Evolutionary conservation across 257 asterid genomes (phyloP), one percentile per base, ranked within the genome.

Genomic region (Solanum boliviense): DNA sequence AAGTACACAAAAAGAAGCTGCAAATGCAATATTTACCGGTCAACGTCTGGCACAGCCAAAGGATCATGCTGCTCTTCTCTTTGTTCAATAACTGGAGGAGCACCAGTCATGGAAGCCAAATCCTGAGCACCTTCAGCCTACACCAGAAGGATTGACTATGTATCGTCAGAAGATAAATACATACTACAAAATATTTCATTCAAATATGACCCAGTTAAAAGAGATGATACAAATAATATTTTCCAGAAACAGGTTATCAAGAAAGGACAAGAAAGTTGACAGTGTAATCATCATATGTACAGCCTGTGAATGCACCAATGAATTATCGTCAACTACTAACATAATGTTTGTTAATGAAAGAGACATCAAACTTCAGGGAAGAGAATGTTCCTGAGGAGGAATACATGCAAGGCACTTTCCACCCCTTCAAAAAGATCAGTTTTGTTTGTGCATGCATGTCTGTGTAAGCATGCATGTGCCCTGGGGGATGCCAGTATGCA

Each of bases 31-130:
- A 68, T 86, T 88, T 95, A 97, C 99, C 94, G 94, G 95, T 97
- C 98, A 86, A 95, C 99, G 35, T 94, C 96, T 3, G 98, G 98
- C 86, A 96, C 87, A 44, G 96, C 97, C 96, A 97, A 91, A 87
- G 98, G 99, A 91, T 95, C 99, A 32, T 91, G 91, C 27, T 88
- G 82, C 88, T 95, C 98, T 83, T 97, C 99, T 32, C 95, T 88
- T 39, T 93, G 98, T 89, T 97, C 98, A 89, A 90, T 68, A n/a
- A 93, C 90, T 84, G 94, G 94, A 87, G 93, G 90, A 83, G 90
- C 93, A 82, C 92, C 96, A 72, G 98, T 38, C 90, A 94, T 89
- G 48, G 93, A 90, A 11, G 93, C 88, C 90, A 92, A 90, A 88
- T 97, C 99, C 81, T 91, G 98, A 88, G 92, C 89, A 70, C 98